A percentile compares a stretch with the other conserved stretches of the same genome.
Conservation (phyloP, 2,329 filamentous ascomycete species). For the Rhynchosporium agropyri region DNA sequence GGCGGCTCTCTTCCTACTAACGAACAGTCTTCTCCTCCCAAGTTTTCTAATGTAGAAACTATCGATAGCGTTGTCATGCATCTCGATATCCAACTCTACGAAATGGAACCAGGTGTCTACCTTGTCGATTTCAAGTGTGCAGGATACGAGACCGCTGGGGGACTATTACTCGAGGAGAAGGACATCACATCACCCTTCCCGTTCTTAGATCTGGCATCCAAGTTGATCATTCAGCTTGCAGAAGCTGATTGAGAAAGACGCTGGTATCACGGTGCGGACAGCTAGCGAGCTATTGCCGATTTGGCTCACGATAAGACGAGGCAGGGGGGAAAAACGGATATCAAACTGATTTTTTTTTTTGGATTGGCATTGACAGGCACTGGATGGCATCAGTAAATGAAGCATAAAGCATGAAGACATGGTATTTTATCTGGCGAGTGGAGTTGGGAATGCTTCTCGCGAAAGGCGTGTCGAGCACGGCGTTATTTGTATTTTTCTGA, state of each 20-base stretch:
- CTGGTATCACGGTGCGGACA: neutral
- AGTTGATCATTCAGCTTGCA: conserved; percentile 89
- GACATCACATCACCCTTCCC: conserved; percentile 94
- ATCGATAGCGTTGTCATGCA: conserved; percentile 73
- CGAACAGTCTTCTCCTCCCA: conserved; percentile 32
- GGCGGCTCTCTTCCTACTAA: conserved; percentile 38
- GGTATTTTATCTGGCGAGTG: neutral
- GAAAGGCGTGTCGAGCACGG: conserved; percentile 1
- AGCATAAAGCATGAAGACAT: neutral
- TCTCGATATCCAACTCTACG: conserved; percentile 94
- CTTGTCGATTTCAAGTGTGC: conserved; percentile 99
- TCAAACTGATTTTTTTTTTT: neutral
- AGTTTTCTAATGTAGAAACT: conserved; percentile 28
- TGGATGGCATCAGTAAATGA: conserved; percentile 9
- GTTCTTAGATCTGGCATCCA: conserved; percentile 90
- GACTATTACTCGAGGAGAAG: conserved; percentile 83
- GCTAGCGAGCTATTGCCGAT: neutral
- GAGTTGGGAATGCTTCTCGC: neutral
- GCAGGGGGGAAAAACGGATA: conserved; percentile 13
- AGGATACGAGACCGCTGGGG: conserved; percentile 82
- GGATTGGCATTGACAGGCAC: conserved; percentile 14
- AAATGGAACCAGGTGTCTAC: conserved; percentile 89
- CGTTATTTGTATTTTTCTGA: conserved; percentile 10
- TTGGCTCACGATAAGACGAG: conserved; percentile 16
- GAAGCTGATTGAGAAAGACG: conserved; percentile 64